Evolutionary conservation across 2,329 filamentous ascomycete genomes (phyloP).

Genomic region (Cladosporium sp.): DNA sequence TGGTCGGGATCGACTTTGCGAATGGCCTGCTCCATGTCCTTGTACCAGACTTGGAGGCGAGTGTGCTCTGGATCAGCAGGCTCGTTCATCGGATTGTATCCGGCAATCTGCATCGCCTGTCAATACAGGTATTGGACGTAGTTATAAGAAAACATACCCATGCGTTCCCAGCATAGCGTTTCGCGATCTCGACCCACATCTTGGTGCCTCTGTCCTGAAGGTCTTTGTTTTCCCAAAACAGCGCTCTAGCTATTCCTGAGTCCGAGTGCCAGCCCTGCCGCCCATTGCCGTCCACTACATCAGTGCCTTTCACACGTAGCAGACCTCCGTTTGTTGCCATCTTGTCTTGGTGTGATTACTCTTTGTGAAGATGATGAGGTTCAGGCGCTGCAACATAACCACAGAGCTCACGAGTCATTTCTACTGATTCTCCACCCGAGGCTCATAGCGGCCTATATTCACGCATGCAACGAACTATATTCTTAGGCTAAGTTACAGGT

Average conservation of each 20-base stretch:
- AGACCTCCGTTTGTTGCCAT: constrained; percentile 32
- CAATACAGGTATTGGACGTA: not conserved
- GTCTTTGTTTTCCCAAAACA: constrained; percentile 54
- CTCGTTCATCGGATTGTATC: constrained; percentile 56
- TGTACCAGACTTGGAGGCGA: constrained; percentile 49
- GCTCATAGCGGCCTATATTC: not conserved
- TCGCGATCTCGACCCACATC: constrained; percentile 52
- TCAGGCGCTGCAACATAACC: not conserved
- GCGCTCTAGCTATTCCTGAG: constrained; percentile 46
- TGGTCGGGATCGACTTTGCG: constrained; percentile 50
- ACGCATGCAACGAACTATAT: not conserved
- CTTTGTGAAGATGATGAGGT: not conserved
- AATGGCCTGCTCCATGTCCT: constrained; percentile 49
- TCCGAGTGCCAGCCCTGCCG: constrained; percentile 53
- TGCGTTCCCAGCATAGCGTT: constrained; percentile 46
- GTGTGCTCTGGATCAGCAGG: constrained; percentile 51
- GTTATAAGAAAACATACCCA: constrained; percentile 36
- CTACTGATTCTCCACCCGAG: not conserved
- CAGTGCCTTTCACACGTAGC: constrained; percentile 43
- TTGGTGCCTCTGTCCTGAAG: constrained; percentile 52
- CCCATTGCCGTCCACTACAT: constrained; percentile 48
- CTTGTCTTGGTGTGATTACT: not conserved
- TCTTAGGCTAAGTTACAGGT: constrained; percentile 1
- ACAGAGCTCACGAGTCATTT: not conserved
- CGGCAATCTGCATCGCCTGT: constrained; percentile 36